A percentile compares a stretch with the other conserved stretches of the same genome.
phyloP scores from a whole-genome alignment of 148 eudicot genomes.

The Silene uniflora region DNA sequence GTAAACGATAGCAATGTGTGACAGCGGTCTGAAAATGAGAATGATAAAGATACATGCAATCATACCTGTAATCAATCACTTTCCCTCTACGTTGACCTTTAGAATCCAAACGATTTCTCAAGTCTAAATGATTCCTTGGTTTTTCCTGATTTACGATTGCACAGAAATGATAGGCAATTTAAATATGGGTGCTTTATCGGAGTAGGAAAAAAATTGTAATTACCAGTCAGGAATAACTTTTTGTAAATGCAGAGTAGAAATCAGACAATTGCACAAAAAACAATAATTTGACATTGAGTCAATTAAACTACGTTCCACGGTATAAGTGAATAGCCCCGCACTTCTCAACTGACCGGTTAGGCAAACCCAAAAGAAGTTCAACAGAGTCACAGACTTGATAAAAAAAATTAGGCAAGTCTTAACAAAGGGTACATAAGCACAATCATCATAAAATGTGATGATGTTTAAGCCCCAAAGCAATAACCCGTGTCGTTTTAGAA shows the following conservation, averaged over 20 bases:
- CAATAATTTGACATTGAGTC: not conserved
- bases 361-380: too few relatives aligned
- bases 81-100: constrained; percentile 95
- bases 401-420: too few relatives aligned
- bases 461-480: too few relatives aligned
- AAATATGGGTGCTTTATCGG: not conserved
- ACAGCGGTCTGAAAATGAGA: not conserved
- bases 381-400: too few relatives aligned
- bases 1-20: too few relatives aligned
- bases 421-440: too few relatives aligned
- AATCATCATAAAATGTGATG: too few relatives aligned
- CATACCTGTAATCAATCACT: constrained; percentile 92
- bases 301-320: too few relatives aligned
- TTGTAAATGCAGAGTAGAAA: not conserved
- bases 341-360: too few relatives aligned
- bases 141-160: constrained; percentile 51
- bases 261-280: not conserved
- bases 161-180: not conserved
- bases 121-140: constrained; percentile 89
- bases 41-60: constrained; percentile 10
- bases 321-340: too few relatives aligned
- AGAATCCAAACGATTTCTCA: constrained; percentile 95
- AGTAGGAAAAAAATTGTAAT: not conserved
- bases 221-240: not conserved
- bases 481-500: too few relatives aligned